phyloP scores from a whole-genome alignment of 2,329 filamentous ascomycete species.

The Aspergillus ochraceus region DNA sequence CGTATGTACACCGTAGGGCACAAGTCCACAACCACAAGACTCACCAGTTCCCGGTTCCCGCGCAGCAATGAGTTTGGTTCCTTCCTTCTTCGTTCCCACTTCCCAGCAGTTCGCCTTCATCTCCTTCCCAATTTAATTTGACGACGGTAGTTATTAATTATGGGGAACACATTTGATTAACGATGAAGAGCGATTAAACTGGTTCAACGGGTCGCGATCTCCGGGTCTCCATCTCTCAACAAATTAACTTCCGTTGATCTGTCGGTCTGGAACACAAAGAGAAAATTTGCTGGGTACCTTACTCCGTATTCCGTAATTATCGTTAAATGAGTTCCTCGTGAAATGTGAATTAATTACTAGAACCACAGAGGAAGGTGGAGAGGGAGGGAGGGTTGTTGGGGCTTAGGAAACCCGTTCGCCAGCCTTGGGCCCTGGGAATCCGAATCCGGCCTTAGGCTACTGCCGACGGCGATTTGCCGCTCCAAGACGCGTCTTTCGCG shows the following conservation, averaged over 20 bases:
- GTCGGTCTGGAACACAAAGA: conserved; percentile 15
- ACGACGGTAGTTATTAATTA: not conserved
- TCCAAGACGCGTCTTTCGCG: conserved; percentile 13
- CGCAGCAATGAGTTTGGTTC: not conserved
- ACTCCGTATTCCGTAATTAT: too few relatives aligned
- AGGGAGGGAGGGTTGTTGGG: too few relatives aligned
- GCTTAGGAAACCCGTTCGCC: too few relatives aligned
- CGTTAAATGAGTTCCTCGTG: too few relatives aligned
- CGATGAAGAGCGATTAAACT: not conserved
- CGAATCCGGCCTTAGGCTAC: conserved; percentile 4
- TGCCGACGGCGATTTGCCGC: conserved; percentile 10
- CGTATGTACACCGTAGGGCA: too few relatives aligned
- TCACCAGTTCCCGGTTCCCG: too few relatives aligned
- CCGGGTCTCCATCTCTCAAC: conserved; percentile 10
- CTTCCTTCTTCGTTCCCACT: not conserved
- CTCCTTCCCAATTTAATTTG: not conserved
- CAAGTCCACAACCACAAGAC: too few relatives aligned
- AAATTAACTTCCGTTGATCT: conserved; percentile 20
- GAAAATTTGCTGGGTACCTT: not conserved
- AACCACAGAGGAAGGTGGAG: not conserved
- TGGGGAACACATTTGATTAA: conserved; percentile 3
- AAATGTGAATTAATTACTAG: too few relatives aligned
- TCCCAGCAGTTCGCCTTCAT: not conserved
- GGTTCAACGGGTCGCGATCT: not conserved
- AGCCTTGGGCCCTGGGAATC: too few relatives aligned